Conservation (phyloP, 106 monocot genomes). For the Dendrobium huoshanense region DNA sequence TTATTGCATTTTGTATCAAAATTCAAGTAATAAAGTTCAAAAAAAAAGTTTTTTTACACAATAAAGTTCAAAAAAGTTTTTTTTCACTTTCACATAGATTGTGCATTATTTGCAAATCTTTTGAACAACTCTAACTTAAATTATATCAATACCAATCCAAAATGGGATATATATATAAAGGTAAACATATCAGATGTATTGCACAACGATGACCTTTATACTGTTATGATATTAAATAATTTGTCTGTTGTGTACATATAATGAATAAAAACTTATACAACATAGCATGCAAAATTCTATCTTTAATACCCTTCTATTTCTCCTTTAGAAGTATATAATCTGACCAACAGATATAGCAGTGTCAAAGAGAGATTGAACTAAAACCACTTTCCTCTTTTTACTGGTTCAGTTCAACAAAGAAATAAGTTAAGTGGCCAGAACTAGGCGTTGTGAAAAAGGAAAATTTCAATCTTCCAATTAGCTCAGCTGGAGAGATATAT, state of each 20-base stretch:
- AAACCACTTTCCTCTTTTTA: neutral
- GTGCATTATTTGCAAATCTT: neutral
- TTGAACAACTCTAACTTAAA: neutral
- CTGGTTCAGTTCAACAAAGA: neutral
- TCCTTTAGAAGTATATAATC: neutral
- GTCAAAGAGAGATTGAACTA: neutral
- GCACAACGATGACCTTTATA: neutral
- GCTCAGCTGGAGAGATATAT: neutral
- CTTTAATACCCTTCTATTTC: neutral
- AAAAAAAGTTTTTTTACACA: neutral
- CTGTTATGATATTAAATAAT: neutral
- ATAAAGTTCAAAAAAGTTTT: neutral
- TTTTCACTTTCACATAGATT: neutral
- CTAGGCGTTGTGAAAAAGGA: neutral
- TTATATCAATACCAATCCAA: neutral
- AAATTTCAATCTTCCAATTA: neutral
- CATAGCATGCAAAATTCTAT: conserved; percentile 2
- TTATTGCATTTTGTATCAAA: neutral
- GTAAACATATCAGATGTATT: neutral
- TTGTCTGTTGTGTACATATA: neutral
- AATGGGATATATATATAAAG: neutral
- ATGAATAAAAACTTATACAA: neutral
- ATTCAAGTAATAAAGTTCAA: neutral
- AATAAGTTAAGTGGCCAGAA: neutral
- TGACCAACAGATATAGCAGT: neutral